Percentiles rank a stretch among this genome's conserved stretches.
These are phyloP conservation scores for Rhodocollybia butyracea DNA, from an alignment of 768 basidiomycete genomes.

Conservation along the genomic window DNA sequence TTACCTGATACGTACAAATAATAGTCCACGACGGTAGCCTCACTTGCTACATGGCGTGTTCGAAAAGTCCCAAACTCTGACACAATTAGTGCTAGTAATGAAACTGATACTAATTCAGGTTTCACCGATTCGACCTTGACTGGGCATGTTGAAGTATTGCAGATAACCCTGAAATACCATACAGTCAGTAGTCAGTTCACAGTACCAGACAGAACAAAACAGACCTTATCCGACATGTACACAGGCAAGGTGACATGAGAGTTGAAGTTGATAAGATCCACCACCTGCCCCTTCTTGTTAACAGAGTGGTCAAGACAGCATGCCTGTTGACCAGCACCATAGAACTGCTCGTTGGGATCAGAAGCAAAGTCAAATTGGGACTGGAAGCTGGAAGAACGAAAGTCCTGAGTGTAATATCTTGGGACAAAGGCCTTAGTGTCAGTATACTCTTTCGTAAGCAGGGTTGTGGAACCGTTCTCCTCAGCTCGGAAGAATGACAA, in stretches of 20 bases:
- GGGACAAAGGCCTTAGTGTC: slow-evolving; percentile 28
- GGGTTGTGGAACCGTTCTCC: slow-evolving; percentile 22
- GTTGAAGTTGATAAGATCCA: slow-evolving; percentile 34
- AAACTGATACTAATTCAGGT: not conserved
- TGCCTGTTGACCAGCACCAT: slow-evolving; percentile 33
- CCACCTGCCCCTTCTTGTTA: slow-evolving; percentile 36
- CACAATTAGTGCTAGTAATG: not conserved
- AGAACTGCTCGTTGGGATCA: slow-evolving; percentile 31
- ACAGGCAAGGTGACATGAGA: slow-evolving; percentile 32
- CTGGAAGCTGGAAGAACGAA: slow-evolving; percentile 26
- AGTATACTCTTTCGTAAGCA: slow-evolving; percentile 27
- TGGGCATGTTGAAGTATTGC: slow-evolving; percentile 34
- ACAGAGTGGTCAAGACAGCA: slow-evolving; percentile 34
- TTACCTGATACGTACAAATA: slow-evolving; percentile 23
- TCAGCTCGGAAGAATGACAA: slow-evolving; percentile 29
- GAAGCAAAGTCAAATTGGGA: slow-evolving; percentile 29
- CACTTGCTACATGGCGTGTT: slow-evolving; percentile 28
- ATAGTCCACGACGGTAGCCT: slow-evolving; percentile 33
- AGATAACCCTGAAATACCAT: slow-evolving; percentile 25
- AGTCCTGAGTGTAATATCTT: slow-evolving; percentile 30
- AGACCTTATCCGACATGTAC: slow-evolving; percentile 35
- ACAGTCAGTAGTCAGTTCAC: not conserved
- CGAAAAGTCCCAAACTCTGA: slow-evolving; percentile 29
- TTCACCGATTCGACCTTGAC: slow-evolving; percentile 31
- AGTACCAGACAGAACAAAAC: not conserved